Evolutionary conservation across 805 yeast genomes (phyloP).

Genomic region (Zygoascus bituminiphila): DNA sequence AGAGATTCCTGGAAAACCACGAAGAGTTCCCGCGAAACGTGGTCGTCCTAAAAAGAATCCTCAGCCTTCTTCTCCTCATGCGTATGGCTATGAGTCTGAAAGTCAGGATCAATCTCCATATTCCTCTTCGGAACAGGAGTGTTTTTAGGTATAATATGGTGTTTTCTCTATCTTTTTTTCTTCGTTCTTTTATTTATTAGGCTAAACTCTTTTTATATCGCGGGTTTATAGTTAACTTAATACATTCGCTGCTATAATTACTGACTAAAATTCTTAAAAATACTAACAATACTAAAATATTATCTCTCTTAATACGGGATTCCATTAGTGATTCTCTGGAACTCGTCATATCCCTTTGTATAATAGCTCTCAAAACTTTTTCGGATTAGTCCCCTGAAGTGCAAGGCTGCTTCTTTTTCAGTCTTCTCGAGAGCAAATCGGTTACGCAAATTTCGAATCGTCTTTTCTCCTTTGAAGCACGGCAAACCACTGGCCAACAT

Average conservation of each 20-base stretch:
- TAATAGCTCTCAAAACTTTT: constrained; percentile 80
- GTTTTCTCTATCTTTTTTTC: background rate
- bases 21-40: constrained; percentile 29
- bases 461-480: constrained; percentile 77
- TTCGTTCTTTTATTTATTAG: constrained; percentile 1
- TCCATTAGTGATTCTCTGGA: constrained; percentile 93
- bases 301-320: constrained; percentile 89
- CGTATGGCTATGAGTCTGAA: constrained; percentile 2
- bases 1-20: constrained; percentile 25
- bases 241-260: background rate
- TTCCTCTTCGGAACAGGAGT: background rate
- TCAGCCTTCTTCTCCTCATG: background rate
- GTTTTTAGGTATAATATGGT: background rate
- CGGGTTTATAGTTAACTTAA: background rate
- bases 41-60: constrained; percentile 30
- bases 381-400: constrained; percentile 65
- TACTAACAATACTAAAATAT: too few relatives aligned
- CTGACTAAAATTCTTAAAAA: background rate
- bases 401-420: constrained; percentile 77
- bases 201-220: background rate
- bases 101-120: background rate
- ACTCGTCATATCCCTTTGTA: constrained; percentile 94
- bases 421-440: constrained; percentile 76
- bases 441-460: constrained; percentile 65
- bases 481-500: constrained; percentile 96